Conservation (phyloP, 2,329 filamentous ascomycete species). For the Aotearoamyces nothofagi region DNA sequence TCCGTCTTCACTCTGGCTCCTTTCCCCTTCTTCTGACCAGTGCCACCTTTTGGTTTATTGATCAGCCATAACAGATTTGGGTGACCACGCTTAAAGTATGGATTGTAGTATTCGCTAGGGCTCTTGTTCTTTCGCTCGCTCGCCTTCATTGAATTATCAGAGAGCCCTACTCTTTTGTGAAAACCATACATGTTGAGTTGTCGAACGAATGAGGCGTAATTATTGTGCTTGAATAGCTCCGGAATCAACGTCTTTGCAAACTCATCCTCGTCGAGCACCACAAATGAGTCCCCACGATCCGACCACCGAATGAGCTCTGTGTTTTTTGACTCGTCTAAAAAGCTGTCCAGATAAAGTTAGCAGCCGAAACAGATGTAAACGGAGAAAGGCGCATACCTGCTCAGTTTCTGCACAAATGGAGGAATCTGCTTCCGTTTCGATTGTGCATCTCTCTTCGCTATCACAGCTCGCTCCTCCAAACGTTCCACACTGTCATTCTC, state of each 20-base stretch:
- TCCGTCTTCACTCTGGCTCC: conserved; percentile 36
- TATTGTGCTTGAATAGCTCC: conserved; percentile 67
- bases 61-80: conserved; percentile 92
- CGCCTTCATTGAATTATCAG: conserved; percentile 94
- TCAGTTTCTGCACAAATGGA: conserved; percentile 93
- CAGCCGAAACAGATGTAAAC: conserved; percentile 11
- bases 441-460: conserved; percentile 77
- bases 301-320: conserved; percentile 95
- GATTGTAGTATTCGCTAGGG: conserved; percentile 95
- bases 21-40: conserved; percentile 37
- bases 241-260: conserved; percentile 62
- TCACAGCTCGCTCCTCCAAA: conserved; percentile 62
- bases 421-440: conserved; percentile 90
- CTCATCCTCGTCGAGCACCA: conserved; percentile 90
- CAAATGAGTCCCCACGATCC: conserved; percentile 88
- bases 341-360: conserved; percentile 37
- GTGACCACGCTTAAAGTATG: conserved; percentile 85
- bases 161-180: conserved; percentile 65
- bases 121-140: conserved; percentile 96
- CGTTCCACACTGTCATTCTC: conserved; percentile 62
- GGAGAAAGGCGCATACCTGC: conserved; percentile 56
- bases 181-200: conserved; percentile 54
- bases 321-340: conserved; percentile 84
- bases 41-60: conserved; percentile 76
- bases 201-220: conserved; percentile 63